Base-by-base conservation (phyloP, 495 filamentous ascomycete genomes). In the Tuber magnatum region DNA sequence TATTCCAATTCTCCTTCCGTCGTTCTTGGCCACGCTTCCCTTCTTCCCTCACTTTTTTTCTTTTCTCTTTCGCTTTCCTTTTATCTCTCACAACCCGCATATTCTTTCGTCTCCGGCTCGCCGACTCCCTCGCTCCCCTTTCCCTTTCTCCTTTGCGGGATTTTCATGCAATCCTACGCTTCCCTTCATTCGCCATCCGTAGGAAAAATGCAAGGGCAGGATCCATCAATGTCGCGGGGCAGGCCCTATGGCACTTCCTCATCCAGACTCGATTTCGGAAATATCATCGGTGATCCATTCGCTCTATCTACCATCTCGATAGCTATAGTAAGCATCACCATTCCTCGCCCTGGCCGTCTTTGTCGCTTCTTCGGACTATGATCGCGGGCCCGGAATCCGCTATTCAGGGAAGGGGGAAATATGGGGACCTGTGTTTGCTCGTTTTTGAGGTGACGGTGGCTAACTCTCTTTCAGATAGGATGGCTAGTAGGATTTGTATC, bases 211-310 rank as follows among this genome's bases (percentile, higher is more conserved):
- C 90, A 93, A 83, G 86, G 86, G 75, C 83, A 85, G 77, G 81
- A 84, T 87, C 81, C 83, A 84, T 76, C 82, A 65, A 81, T 81
- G 80, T 81, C 78, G 77, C 76, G 82, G 74, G 81, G 82, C 83
- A 82, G 83, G 84, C 81, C 88, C 82, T 77, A 89, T 82, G 86
- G 86, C 75, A 75, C 81, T 65, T 86, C 86, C 73, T 87, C 85
- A 80, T 65, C 56, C 28, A 83, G 88, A 81, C 90, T 96, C 80
- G 91, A 88, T 78, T 84, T 93, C 83, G 93, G 92, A 81, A 94
- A 97, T 84, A 92, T 98, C 73, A 86, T 97, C 70, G 95, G 95
- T 80, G 94, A 98, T 85, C 96, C 96, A 3, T 97, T 99, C 85
- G 94, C 95, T 71, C 88, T 98, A 61, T 93, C 94, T 65, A 99